These are phyloP conservation scores for Xylaria sp. DNA, from an alignment of 2,329 filamentous ascomycete species.

Conservation along the genomic window DNA sequence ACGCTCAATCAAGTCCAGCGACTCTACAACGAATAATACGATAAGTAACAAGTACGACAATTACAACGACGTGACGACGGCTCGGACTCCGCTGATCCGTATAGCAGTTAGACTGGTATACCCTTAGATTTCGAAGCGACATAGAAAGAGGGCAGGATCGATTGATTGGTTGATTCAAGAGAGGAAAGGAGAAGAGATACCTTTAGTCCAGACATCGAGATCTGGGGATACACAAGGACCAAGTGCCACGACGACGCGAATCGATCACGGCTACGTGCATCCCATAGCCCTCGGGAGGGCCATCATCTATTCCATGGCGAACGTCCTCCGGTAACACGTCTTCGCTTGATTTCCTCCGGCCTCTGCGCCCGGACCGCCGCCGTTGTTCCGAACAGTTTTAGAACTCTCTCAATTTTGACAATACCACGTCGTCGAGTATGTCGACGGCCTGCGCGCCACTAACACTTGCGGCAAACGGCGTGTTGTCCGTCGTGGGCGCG, in stretches of 20 bases:
- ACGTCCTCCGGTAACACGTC: conserved; percentile 46
- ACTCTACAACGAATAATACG: conserved; percentile 31
- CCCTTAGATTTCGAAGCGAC: neutral
- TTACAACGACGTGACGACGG: conserved; percentile 11
- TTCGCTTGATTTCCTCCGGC: conserved; percentile 39
- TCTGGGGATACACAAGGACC: conserved; percentile 11
- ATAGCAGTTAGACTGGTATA: conserved; percentile 4
- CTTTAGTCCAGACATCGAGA: neutral
- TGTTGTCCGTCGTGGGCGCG: conserved; percentile 62
- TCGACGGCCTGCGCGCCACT: conserved; percentile 54
- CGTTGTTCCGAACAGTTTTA: conserved; percentile 42
- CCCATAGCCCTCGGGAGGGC: conserved; percentile 41
- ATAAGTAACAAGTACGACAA: neutral
- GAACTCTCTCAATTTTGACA: conserved; percentile 41
- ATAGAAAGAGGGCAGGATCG: neutral
- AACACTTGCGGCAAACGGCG: conserved; percentile 57
- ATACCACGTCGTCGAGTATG: conserved; percentile 45
- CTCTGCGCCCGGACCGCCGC: conserved; percentile 44
- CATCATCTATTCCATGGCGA: conserved; percentile 51
- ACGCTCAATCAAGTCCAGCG: conserved; percentile 36
- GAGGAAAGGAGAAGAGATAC: neutral
- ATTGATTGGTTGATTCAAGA: neutral
- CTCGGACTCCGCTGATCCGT: neutral
- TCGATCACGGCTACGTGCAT: conserved; percentile 35
- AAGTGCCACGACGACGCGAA: conserved; percentile 32